A percentile compares a stretch with the other conserved stretches of the same genome.
Evolutionary conservation across 129 eudicot genomes (phyloP).

Genomic region (Helianthus tuberosus): DNA sequence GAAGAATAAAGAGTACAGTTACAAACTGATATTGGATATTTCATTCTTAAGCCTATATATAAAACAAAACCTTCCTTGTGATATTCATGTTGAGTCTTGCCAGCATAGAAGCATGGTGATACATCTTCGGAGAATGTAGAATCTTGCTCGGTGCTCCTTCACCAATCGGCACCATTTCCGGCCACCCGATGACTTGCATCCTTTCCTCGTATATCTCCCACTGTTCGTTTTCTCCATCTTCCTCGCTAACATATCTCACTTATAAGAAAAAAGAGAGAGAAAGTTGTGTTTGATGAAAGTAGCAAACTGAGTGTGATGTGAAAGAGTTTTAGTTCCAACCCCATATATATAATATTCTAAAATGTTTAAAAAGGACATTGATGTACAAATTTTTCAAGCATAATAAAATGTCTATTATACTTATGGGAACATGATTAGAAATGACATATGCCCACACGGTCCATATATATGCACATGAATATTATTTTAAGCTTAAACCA

Average conservation of each 20-base stretch:
- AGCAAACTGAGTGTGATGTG: slow-evolving; percentile 15
- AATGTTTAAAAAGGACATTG: too few species aligned
- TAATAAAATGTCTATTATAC: too few species aligned
- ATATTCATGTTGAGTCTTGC: slow-evolving; percentile 19
- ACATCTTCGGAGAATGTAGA: slow-evolving; percentile 47
- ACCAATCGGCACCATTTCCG: slow-evolving; percentile 39
- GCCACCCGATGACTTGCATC: slow-evolving; percentile 26
- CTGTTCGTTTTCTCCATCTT: slow-evolving; percentile 1
- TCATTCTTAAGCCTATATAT: background rate
- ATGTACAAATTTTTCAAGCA: too few species aligned
- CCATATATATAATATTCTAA: background rate
- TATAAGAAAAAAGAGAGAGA: slow-evolving; percentile 7
- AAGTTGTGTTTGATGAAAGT: slow-evolving; percentile 9
- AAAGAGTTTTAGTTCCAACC: slow-evolving; percentile 5
- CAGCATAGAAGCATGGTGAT: slow-evolving; percentile 47
- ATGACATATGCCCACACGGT: too few species aligned
- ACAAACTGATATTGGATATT: background rate
- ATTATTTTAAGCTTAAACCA: too few species aligned
- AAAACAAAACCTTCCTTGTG: background rate
- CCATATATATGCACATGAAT: too few species aligned
- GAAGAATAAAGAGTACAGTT: background rate
- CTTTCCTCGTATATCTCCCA: slow-evolving; percentile 19
- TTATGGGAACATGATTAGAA: too few species aligned
- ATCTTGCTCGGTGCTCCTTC: slow-evolving; percentile 44
- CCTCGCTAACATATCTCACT: slow-evolving; percentile 2